Evolutionary conservation across 805 yeast genomes (phyloP), one percentile per base, ranked within the genome.

Genomic region (Metschnikowia lunata): DNA sequence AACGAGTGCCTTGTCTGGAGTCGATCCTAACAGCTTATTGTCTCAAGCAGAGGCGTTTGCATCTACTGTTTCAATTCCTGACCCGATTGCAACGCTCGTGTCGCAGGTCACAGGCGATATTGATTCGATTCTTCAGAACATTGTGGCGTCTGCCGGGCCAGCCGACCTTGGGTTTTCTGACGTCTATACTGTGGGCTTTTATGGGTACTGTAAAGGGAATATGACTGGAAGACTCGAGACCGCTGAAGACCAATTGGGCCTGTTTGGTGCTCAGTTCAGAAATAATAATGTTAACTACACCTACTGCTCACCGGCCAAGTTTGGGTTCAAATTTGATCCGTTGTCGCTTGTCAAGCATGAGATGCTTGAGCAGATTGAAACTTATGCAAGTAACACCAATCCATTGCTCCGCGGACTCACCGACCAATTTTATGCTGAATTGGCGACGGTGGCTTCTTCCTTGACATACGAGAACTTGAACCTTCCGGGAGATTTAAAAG

Each of bases 271-370:
- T 30, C 51, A 54, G 10, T 65, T 69, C 43, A 55, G 57, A 30
- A 61, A 64, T 51, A 47, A 55, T 13, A 55, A 63, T 9, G 58
- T 66, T 26, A 64, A 67, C 39, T 69, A 71, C 50, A 66, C 71
- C 3, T 67, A 67, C 58, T 86, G 95, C 61, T 65, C 77, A 12
- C 55, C 68, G 8, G 79, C 90, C 15, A 61, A 68, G 45, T 68
- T 78, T 3, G 79, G 79, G 51, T 86, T 71, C 60, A 62, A 68
- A 47, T 76, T 85, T 54, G 77, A 83, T 56, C 82, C 85, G 1
- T 61, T 72, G 34, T 53, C 49, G 2, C 48, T 71, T 6, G 46
- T 71, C 40, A 65, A 61, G 42, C 43, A 52, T 23, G 75, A 70
- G 49, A 49, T 70, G 45, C 59, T 57, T 40, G 52, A n/a, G 65